These are phyloP conservation scores for Asterochloris sp. DNA, from an alignment of 139 green algal species.

Conservation along the genomic window DNA sequence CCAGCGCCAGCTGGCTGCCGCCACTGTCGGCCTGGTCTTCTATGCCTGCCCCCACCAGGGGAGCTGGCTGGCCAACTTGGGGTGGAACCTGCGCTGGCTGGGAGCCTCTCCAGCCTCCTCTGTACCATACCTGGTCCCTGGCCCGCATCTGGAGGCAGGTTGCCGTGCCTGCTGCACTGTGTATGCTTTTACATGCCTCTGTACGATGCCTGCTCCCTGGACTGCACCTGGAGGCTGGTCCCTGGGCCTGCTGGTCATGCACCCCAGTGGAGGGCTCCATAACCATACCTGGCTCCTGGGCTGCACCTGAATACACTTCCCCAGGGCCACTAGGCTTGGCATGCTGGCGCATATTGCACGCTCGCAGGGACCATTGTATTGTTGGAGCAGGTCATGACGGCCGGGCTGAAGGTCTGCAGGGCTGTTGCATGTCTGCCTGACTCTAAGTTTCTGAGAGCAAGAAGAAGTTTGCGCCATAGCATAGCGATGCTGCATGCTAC, in stretches of 20 bases:
- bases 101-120: constrained; percentile 52
- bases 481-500: too few relatives aligned
- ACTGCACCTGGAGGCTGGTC: not conserved
- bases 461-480: too few relatives aligned
- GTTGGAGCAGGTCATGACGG: not conserved
- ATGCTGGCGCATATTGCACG: not conserved
- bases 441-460: too few relatives aligned
- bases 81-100: constrained; percentile 75
- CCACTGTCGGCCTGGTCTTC: constrained; percentile 64
- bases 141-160: constrained; percentile 58
- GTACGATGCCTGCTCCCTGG: not conserved
- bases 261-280: not conserved
- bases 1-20: constrained; percentile 28
- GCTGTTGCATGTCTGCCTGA: not conserved
- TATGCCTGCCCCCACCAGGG: constrained; percentile 79
- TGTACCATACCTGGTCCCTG: constrained; percentile 58
- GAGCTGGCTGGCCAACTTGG: constrained; percentile 64
- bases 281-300: not conserved
- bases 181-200: not conserved
- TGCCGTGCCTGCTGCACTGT: not conserved
- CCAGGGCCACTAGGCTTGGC: not conserved
- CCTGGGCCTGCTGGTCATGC: not conserved
- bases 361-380: not conserved
- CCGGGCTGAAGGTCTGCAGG: not conserved
- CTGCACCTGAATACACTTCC: not conserved